These are phyloP conservation scores for Myriangium duriaei DNA, from an alignment of 2,329 filamentous ascomycete genomes.

Conservation along the genomic window DNA sequence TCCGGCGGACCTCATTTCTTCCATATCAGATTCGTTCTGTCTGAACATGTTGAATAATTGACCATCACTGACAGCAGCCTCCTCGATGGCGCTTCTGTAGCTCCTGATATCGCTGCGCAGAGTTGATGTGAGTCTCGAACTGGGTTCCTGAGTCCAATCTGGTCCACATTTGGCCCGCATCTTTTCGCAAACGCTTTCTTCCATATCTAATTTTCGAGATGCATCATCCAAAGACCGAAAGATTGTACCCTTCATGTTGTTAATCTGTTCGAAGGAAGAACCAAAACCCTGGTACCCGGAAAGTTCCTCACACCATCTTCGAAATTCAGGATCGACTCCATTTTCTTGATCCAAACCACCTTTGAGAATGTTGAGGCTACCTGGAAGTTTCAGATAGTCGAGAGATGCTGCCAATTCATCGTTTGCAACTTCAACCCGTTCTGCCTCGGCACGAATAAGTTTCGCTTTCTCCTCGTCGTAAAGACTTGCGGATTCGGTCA, in stretches of 20 bases:
- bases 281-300: constrained; percentile 71
- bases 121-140: constrained; percentile 76
- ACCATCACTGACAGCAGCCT: constrained; percentile 74
- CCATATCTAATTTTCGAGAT: constrained; percentile 83
- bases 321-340: constrained; percentile 78
- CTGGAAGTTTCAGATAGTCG: constrained; percentile 83
- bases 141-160: constrained; percentile 96
- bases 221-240: constrained; percentile 62
- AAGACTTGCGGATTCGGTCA: constrained; percentile 90
- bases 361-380: constrained; percentile 80
- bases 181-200: constrained; percentile 96
- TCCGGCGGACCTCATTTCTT: constrained; percentile 85
- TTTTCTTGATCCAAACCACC: constrained; percentile 85
- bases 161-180: constrained; percentile 95
- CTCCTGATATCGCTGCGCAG: constrained; percentile 75
- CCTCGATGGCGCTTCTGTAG: constrained; percentile 79
- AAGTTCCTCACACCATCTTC: constrained; percentile 87
- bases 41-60: constrained; percentile 73
- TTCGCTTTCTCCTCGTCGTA: constrained; percentile 99
- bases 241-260: constrained; percentile 65
- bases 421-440: constrained; percentile 84
- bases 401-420: constrained; percentile 91
- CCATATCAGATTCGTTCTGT: constrained; percentile 78
- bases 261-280: constrained; percentile 65
- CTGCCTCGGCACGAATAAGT: constrained; percentile 80